Evolutionary conservation across 2,329 filamentous ascomycete genomes (phyloP).

Genomic region (Xylariaceae sp.): DNA sequence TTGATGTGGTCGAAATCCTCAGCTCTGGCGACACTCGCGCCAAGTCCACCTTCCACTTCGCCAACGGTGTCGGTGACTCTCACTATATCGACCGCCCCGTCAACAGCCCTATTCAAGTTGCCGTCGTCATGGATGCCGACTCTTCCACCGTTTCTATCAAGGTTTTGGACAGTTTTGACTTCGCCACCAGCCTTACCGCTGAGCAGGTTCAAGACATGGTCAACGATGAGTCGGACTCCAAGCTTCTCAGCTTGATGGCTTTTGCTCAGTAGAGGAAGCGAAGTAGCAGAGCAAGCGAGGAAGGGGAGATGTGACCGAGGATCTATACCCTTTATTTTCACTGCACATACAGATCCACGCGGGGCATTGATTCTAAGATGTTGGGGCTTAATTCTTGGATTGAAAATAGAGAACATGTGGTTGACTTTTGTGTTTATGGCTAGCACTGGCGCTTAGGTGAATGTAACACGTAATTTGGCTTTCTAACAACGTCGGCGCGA

Average conservation of each 20-base stretch:
- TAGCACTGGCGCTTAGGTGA: slow-evolving; percentile 28
- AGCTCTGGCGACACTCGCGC: slow-evolving; percentile 67
- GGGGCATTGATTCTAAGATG: slow-evolving; percentile 7
- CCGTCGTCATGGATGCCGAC: slow-evolving; percentile 64
- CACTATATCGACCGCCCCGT: slow-evolving; percentile 76
- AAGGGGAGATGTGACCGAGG: neutral
- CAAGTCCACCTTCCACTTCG: slow-evolving; percentile 74
- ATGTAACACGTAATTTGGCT: too few relatives aligned
- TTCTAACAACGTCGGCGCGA: too few relatives aligned
- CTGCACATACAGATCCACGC: slow-evolving; percentile 24
- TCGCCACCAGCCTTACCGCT: slow-evolving; percentile 48
- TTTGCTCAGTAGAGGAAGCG: slow-evolving; percentile 20
- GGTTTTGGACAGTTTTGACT: slow-evolving; percentile 52
- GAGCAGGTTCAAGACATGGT: slow-evolving; percentile 46
- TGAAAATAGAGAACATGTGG: slow-evolving; percentile 13
- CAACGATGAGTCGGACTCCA: slow-evolving; percentile 33
- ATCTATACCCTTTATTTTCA: slow-evolving; percentile 13
- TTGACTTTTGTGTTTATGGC: slow-evolving; percentile 3
- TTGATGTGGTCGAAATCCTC: slow-evolving; percentile 78
- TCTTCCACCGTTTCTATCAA: slow-evolving; percentile 63
- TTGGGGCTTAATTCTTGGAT: slow-evolving; percentile 9
- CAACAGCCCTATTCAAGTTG: slow-evolving; percentile 64
- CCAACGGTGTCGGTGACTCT: slow-evolving; percentile 68
- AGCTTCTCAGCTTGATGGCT: slow-evolving; percentile 40
- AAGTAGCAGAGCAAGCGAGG: neutral